Percentiles rank a stretch among this genome's conserved stretches.
Evolutionary conservation across 2,329 filamentous ascomycete genomes (phyloP).

Genomic region (Stachybotrys chlorohalonatus): DNA sequence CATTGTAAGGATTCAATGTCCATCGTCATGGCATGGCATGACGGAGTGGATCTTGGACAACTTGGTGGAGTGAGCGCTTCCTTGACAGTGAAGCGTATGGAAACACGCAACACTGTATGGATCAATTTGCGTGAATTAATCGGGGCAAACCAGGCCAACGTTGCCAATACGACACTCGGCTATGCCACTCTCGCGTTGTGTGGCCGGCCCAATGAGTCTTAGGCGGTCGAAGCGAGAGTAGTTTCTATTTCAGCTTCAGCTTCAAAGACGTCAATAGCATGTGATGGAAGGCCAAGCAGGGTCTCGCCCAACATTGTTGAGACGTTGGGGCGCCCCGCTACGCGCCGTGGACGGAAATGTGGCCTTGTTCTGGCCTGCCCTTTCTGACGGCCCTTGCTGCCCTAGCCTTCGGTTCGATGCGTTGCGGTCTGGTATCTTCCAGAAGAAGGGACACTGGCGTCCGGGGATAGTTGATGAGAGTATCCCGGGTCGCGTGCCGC

Average conservation of each 20-base stretch:
- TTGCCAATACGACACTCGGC: constrained; percentile 14
- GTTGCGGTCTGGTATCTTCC: neutral
- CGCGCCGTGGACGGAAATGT: neutral
- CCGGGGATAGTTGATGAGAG: neutral
- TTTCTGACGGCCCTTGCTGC: neutral
- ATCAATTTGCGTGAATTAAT: too few species aligned
- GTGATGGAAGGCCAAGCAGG: neutral
- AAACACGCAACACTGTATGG: too few species aligned
- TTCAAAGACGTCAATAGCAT: neutral
- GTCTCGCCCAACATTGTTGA: neutral
- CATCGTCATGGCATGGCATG: neutral
- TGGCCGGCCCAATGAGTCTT: too few species aligned
- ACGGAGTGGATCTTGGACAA: neutral
- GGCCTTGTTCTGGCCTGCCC: neutral
- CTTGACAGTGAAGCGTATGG: too few species aligned
- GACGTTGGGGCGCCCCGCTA: constrained; percentile 1
- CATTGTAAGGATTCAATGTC: neutral
- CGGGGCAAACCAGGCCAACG: too few species aligned
- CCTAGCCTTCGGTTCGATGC: neutral
- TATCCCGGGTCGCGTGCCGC: neutral
- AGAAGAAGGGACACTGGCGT: neutral
- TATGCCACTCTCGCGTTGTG: constrained; percentile 10
- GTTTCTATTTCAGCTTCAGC: too few species aligned
- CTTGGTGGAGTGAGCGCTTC: neutral
- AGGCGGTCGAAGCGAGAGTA: too few species aligned